A percentile compares a stretch with the other conserved stretches of the same genome.
These are phyloP conservation scores for Apiosordaria backusii DNA, from an alignment of 495 filamentous ascomycete species.

Conservation along the genomic window DNA sequence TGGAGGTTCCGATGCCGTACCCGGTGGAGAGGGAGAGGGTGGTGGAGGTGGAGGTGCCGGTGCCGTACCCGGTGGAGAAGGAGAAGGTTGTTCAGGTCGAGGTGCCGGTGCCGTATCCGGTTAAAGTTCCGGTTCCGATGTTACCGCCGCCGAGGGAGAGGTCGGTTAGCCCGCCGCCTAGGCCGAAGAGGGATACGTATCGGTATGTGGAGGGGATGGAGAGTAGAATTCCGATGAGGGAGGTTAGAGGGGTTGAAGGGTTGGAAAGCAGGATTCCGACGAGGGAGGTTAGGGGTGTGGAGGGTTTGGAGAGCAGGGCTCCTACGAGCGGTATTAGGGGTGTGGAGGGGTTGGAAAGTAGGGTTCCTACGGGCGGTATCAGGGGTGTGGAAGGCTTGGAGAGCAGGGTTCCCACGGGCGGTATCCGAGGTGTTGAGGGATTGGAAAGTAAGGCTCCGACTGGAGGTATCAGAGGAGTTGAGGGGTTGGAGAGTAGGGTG, in stretches of 20 bases:
- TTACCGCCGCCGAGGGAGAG: neutral
- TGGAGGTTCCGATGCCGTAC: slow-evolving; percentile 31
- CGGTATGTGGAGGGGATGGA: slow-evolving; percentile 46
- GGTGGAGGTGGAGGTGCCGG: slow-evolving; percentile 29
- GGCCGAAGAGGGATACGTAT: slow-evolving; percentile 30
- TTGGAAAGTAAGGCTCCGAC: too few relatives aligned
- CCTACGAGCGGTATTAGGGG: neutral
- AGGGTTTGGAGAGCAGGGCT: slow-evolving; percentile 1
- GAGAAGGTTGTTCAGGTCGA: slow-evolving; percentile 12
- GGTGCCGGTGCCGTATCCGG: slow-evolving; percentile 20
- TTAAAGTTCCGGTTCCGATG: neutral
- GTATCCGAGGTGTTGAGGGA: too few relatives aligned
- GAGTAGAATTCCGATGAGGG: slow-evolving; percentile 24
- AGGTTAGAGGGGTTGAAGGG: slow-evolving; percentile 12
- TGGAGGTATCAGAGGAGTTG: neutral
- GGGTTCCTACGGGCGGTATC: too few relatives aligned
- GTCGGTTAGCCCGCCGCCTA: neutral
- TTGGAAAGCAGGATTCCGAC: neutral
- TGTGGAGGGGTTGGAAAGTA: neutral
- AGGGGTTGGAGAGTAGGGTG: neutral
- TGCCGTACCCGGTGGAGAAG: slow-evolving; percentile 25
- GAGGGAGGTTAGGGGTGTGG: neutral
- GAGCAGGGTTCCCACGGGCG: too few relatives aligned
- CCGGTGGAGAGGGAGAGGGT: slow-evolving; percentile 44
- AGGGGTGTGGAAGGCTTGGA: too few relatives aligned